phyloP scores from a whole-genome alignment of 1,284 basidiomycete species.

The Naganishia cerealis region DNA sequence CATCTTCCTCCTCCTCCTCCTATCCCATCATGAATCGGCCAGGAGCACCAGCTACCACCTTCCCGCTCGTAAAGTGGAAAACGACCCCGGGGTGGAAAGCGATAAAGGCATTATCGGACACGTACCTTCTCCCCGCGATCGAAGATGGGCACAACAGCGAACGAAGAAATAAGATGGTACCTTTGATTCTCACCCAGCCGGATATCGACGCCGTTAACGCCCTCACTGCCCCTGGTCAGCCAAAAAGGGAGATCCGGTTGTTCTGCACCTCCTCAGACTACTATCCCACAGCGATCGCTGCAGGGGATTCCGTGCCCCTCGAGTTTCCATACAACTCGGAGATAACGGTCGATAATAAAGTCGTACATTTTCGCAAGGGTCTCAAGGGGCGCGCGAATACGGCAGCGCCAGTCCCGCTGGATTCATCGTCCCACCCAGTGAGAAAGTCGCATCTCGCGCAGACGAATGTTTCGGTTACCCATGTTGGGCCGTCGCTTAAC shows the following conservation, averaged over 20 bases:
- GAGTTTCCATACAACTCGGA: slow-evolving; percentile 92
- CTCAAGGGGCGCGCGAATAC: slow-evolving; percentile 96
- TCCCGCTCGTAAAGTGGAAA: slow-evolving; percentile 45
- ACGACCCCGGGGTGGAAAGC: slow-evolving; percentile 52
- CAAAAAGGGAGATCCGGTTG: slow-evolving; percentile 62
- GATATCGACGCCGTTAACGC: slow-evolving; percentile 45
- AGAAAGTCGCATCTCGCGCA: slow-evolving; percentile 57
- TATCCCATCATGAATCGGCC: not conserved
- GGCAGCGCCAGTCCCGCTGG: slow-evolving; percentile 83
- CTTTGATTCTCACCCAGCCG: slow-evolving; percentile 43
- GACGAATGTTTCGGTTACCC: slow-evolving; percentile 77
- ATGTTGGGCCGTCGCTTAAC: slow-evolving; percentile 65
- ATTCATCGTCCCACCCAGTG: slow-evolving; percentile 56
- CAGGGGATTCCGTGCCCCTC: slow-evolving; percentile 60
- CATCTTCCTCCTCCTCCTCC: not conserved
- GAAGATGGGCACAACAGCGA: slow-evolving; percentile 41
- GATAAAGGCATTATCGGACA: slow-evolving; percentile 46
- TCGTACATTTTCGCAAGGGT: slow-evolving; percentile 78
- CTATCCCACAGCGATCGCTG: slow-evolving; percentile 57
- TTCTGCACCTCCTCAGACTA: slow-evolving; percentile 91
- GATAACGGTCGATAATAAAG: slow-evolving; percentile 74
- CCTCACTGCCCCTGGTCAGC: slow-evolving; percentile 32
- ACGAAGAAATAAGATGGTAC: slow-evolving; percentile 39
- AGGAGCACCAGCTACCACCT: not conserved
- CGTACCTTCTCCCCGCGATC: slow-evolving; percentile 43